Percentiles rank a stretch among this genome's conserved stretches.
These are phyloP conservation scores for Celoporthe dispersa DNA, from an alignment of 2,329 filamentous ascomycete species.

Conservation along the genomic window DNA sequence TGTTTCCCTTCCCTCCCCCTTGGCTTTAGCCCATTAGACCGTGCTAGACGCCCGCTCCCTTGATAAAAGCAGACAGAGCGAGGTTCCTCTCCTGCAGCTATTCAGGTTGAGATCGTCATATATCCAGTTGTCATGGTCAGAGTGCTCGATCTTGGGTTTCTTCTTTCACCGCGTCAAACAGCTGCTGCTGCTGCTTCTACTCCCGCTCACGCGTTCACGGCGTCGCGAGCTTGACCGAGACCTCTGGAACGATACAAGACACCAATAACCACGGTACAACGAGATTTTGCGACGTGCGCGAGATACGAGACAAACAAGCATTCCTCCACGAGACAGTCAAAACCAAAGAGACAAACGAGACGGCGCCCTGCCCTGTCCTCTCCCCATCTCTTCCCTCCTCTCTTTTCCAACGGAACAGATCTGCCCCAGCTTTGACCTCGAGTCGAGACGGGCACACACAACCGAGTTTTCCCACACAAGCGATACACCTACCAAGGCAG, in stretches of 20 bases:
- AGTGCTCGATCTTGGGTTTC: neutral
- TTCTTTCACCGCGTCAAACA: neutral
- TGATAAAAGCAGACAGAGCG: neutral
- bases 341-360: neutral
- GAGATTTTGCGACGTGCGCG: neutral
- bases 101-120: neutral
- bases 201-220: neutral
- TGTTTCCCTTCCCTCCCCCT: neutral
- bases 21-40: neutral
- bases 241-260: neutral
- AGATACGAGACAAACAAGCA: neutral
- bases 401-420: neutral
- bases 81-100: neutral
- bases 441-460: neutral
- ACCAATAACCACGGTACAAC: neutral
- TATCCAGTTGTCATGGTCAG: neutral
- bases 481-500: neutral
- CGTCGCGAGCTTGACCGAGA: neutral
- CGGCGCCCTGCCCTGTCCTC: neutral
- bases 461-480: neutral
- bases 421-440: neutral
- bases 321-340: neutral
- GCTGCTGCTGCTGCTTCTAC: neutral
- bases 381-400: neutral
- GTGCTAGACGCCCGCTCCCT: neutral